Conservation (phyloP, 176 grass and related monocot genomes). For the sorghum (Sorghum bicolor) region DNA sequence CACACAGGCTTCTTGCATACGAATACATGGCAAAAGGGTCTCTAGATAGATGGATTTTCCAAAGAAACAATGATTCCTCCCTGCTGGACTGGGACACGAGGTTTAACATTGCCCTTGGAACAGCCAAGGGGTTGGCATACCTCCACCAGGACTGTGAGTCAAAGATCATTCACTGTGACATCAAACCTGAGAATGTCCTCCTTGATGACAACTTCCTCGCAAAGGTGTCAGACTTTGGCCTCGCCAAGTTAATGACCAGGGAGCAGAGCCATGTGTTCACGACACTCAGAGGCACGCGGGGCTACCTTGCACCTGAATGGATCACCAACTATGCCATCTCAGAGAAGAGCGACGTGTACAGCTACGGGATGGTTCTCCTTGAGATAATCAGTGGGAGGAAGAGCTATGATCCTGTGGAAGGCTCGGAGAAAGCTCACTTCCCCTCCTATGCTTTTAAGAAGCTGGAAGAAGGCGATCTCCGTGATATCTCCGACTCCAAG, state of each 20-base stretch:
- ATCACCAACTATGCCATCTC: slow-evolving; percentile 90
- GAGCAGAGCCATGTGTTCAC: slow-evolving; percentile 99
- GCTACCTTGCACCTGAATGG: slow-evolving; percentile 93
- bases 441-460: slow-evolving; percentile 86
- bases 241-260: slow-evolving; percentile 94
- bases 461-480: slow-evolving; percentile 66
- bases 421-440: slow-evolving; percentile 84
- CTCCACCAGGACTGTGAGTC: slow-evolving; percentile 95
- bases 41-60: slow-evolving; percentile 88
- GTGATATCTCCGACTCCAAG: slow-evolving; percentile 52
- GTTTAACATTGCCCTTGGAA: slow-evolving; percentile 82
- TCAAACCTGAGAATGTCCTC: slow-evolving; percentile 95
- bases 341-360: slow-evolving; percentile 94
- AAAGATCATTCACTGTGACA: slow-evolving; percentile 92
- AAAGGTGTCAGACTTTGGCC: slow-evolving; percentile 98
- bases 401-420: slow-evolving; percentile 63
- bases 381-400: slow-evolving; percentile 91
- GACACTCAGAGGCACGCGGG: slow-evolving; percentile 76
- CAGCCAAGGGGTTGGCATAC: slow-evolving; percentile 78
- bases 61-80: slow-evolving; percentile 1
- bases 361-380: slow-evolving; percentile 92
- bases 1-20: slow-evolving; percentile 82
- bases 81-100: slow-evolving; percentile 78
- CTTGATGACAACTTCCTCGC: slow-evolving; percentile 78
- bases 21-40: slow-evolving; percentile 95